Percentiles rank a stretch among this genome's conserved stretches.
Evolutionary conservation across 2,329 filamentous ascomycete species (phyloP).

Genomic region (Orbilia oligospora): DNA sequence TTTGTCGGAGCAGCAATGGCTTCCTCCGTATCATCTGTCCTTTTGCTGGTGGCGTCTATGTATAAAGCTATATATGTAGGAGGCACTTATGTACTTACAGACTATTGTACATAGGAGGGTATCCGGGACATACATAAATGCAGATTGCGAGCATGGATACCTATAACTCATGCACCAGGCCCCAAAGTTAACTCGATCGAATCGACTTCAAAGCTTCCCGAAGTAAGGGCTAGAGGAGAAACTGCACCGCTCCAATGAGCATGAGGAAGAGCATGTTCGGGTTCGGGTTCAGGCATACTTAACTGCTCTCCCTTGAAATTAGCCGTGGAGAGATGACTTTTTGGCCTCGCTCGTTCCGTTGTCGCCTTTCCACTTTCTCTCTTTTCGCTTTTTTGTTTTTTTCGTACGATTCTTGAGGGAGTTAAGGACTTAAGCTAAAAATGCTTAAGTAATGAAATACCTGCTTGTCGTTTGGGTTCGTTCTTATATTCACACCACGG

Average conservation of each 20-base stretch:
- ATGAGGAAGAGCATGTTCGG: too few species aligned
- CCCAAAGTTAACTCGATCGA: slow-evolving; percentile 22
- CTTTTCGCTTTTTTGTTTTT: slow-evolving; percentile 30
- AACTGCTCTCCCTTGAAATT: slow-evolving; percentile 36
- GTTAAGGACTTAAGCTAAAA: slow-evolving; percentile 56
- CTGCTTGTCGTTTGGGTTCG: slow-evolving; percentile 32
- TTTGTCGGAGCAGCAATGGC: slow-evolving; percentile 1
- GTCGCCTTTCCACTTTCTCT: slow-evolving; percentile 8
- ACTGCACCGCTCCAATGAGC: slow-evolving; percentile 9
- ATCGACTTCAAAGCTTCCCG: slow-evolving; percentile 8
- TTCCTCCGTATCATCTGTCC: slow-evolving; percentile 18
- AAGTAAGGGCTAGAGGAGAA: slow-evolving; percentile 26
- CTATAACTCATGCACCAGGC: slow-evolving; percentile 20
- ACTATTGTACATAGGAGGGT: too few species aligned
- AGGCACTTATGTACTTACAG: not conserved
- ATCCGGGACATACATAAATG: too few species aligned
- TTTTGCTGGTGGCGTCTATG: slow-evolving; percentile 23
- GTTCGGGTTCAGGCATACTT: slow-evolving; percentile 6
- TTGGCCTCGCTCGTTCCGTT: slow-evolving; percentile 39
- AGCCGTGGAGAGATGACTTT: slow-evolving; percentile 39
- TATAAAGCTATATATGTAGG: slow-evolving; percentile 2
- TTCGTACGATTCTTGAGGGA: slow-evolving; percentile 57
- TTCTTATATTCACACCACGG: slow-evolving; percentile 54
- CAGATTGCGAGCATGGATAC: too few species aligned
- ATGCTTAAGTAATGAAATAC: slow-evolving; percentile 55